These are phyloP conservation scores for Ophiocordyceps robertsii DNA, from an alignment of 2,329 filamentous ascomycete genomes.

Conservation along the genomic window DNA sequence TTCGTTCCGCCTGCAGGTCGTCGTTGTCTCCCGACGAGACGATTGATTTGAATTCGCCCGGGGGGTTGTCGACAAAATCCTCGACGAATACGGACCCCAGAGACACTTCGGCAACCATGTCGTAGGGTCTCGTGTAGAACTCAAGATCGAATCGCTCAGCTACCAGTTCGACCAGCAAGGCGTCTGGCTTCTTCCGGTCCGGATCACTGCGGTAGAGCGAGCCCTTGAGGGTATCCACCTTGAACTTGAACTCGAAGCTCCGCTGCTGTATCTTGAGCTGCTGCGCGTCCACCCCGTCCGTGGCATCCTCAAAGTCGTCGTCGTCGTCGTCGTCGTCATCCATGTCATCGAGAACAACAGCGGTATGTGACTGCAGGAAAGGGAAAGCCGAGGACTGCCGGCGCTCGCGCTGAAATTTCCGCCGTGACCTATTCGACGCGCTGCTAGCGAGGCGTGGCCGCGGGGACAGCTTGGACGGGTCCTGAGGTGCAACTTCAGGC, in stretches of 20 bases:
- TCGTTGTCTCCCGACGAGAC: constrained; percentile 68
- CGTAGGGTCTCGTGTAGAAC: constrained; percentile 77
- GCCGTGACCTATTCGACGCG: constrained; percentile 30
- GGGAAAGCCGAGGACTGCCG: constrained; percentile 60
- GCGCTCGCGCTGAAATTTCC: constrained; percentile 31
- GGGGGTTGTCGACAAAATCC: constrained; percentile 82
- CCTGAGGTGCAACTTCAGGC: constrained; percentile 7
- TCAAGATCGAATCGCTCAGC: constrained; percentile 80
- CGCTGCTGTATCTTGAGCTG: constrained; percentile 69
- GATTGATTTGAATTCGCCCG: constrained; percentile 90
- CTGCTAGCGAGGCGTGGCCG: constrained; percentile 33
- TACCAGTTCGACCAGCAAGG: constrained; percentile 78
- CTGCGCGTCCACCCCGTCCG: constrained; percentile 39
- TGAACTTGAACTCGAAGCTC: constrained; percentile 93
- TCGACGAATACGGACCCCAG: constrained; percentile 80
- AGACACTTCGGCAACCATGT: constrained; percentile 86
- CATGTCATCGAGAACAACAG: constrained; percentile 69
- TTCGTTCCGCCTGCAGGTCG: constrained; percentile 63
- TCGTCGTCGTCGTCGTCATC: constrained; percentile 40
- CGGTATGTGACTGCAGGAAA: constrained; percentile 56
- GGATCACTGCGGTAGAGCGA: constrained; percentile 82
- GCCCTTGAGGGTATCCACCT: constrained; percentile 84
- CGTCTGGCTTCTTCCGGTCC: constrained; percentile 60
- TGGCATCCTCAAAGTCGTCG: constrained; percentile 53
- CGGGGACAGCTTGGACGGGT: constrained; percentile 10